Base-by-base conservation (phyloP, 495 filamentous ascomycete species). In the Glarea lozoyensis region DNA sequence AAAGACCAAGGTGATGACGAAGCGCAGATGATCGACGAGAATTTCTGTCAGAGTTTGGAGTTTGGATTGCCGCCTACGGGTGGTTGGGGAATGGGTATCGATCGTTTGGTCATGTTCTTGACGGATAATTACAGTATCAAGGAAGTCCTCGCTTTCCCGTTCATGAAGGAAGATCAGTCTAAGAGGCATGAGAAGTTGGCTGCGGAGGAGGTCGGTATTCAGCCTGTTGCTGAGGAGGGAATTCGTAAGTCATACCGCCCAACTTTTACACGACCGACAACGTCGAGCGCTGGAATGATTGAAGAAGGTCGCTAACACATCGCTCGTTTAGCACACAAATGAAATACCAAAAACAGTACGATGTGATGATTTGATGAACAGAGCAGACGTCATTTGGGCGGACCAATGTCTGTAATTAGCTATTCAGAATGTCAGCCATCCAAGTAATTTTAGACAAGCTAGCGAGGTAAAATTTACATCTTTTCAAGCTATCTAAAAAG, bases 1-100 rank as follows among this genome's bases (percentile, higher is more conserved):
- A 98, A 97, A 69, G 89, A 78, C 29, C 84, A 93, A 66, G 92
- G 93, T 58, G 93, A 98, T 54, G 88, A 96, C 52, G 92, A 98
- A 68, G 92, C 88, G 1, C 93, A 96, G 67, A 65, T 93, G 45
- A 81, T 97, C 48, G 93, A 98, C 47, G 92, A 97, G 76, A 86
- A 78, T 57, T 95, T 94, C 75, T 84, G 86, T 57, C 79, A 78
- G 23, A 78, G 78, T 35, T 67, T 94, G 38, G 89, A 95, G 63
- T 68, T 62, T 48, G 88, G 85, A 40, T 66, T 97, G 31, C 92
- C 93, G 16, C 92, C 92, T 0, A 97, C 92, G 10, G 92, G 88
- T 62, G 92, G 93, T 18, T 97, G 85, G 82, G 93, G 92, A 53
- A 85, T 97, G 79, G 92, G 93, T 49, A 94, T 98, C 55, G 92